These are phyloP conservation scores for Solanum bulbocastanum DNA, from an alignment of 257 asterid species.

Conservation along the genomic window DNA sequence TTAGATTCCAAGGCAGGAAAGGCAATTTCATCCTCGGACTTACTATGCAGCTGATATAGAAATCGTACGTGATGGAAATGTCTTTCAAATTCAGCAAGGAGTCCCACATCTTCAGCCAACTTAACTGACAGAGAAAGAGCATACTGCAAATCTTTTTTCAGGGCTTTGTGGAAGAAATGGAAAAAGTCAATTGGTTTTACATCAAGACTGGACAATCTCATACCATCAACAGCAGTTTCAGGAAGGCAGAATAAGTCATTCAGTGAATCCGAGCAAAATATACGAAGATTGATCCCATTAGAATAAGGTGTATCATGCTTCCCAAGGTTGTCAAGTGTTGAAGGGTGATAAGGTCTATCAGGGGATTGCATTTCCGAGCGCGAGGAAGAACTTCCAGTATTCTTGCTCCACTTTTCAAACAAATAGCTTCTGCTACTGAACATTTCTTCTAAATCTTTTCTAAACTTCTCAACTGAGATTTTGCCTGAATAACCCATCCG, in stretches of 20 bases:
- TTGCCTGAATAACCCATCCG: slow-evolving; percentile 65
- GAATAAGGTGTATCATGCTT: slow-evolving; percentile 23
- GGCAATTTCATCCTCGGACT: slow-evolving; percentile 55
- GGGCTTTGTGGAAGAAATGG: slow-evolving; percentile 56
- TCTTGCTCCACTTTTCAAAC: slow-evolving; percentile 31
- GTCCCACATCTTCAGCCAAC: slow-evolving; percentile 31
- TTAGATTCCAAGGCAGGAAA: slow-evolving; percentile 79
- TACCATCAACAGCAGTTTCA: slow-evolving; percentile 19
- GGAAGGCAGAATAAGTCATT: slow-evolving; percentile 23
- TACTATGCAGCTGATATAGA: slow-evolving; percentile 53
- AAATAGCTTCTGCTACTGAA: slow-evolving; percentile 49
- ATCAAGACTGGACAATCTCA: slow-evolving; percentile 20
- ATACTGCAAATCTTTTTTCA: slow-evolving; percentile 48
- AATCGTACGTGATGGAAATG: slow-evolving; percentile 33
- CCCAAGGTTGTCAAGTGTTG: neutral
- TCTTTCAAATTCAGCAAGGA: slow-evolving; percentile 38
- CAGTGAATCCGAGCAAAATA: slow-evolving; percentile 43
- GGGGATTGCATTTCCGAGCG: neutral
- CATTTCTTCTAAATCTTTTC: slow-evolving; percentile 40
- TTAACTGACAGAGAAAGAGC: slow-evolving; percentile 45
- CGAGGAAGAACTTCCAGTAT: slow-evolving; percentile 7
- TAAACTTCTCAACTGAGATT: slow-evolving; percentile 43
- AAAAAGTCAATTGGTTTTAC: slow-evolving; percentile 56
- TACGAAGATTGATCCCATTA: slow-evolving; percentile 28
- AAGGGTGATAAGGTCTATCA: neutral